Percentiles rank a stretch among this genome's conserved stretches.
Evolutionary conservation across 495 filamentous ascomycete genomes (phyloP).

Genomic region (Penicillium malachiteum): DNA sequence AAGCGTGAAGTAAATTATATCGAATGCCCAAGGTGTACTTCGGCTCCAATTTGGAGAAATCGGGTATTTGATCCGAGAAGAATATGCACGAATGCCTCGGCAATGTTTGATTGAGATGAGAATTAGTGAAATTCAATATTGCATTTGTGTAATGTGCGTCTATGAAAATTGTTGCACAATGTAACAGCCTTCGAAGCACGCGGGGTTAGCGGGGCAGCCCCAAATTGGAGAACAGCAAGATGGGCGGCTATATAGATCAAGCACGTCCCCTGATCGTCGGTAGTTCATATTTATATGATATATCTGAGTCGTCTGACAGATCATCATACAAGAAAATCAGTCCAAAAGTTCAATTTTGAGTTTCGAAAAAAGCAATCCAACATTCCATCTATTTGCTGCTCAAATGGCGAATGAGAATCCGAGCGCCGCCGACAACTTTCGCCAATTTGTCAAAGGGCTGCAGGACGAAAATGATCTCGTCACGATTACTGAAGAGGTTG

Average conservation of each 20-base stretch:
- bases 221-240: not conserved
- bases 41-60: not conserved
- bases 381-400: not conserved
- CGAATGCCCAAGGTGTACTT: not conserved
- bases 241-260: not conserved
- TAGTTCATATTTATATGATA: too few relatives aligned
- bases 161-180: not conserved
- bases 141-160: too few relatives aligned
- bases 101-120: not conserved
- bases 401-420: not conserved
- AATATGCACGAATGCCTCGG: not conserved
- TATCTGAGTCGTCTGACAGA: too few relatives aligned
- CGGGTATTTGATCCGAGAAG: not conserved
- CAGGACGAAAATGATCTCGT: conserved; percentile 35
- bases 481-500: conserved; percentile 28
- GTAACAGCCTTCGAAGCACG: not conserved
- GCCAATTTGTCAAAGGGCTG: conserved; percentile 32
- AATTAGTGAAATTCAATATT: too few relatives aligned
- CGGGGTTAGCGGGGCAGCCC: not conserved
- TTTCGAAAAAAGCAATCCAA: too few relatives aligned
- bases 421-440: conserved; percentile 20
- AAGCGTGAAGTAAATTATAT: too few relatives aligned
- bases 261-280: not conserved
- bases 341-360: too few relatives aligned
- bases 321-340: too few relatives aligned